These are phyloP conservation scores for Carex kokanica DNA, from an alignment of 176 grass and related monocot species.

Conservation along the genomic window DNA sequence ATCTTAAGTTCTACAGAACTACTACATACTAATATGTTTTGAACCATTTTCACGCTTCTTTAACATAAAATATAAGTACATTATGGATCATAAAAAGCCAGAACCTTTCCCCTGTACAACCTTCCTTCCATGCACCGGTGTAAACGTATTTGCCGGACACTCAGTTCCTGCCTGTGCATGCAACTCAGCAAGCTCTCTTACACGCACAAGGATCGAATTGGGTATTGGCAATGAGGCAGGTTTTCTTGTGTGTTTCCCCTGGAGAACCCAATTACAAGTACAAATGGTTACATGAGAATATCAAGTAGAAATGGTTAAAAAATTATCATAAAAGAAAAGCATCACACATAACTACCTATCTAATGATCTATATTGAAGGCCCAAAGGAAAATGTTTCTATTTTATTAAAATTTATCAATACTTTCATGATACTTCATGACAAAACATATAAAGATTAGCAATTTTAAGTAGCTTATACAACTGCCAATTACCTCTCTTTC, in stretches of 20 bases:
- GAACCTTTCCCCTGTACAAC: constrained; percentile 64
- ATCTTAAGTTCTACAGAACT: constrained; percentile 5
- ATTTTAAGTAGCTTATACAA: not conserved
- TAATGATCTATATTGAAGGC: not conserved
- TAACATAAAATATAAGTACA: constrained; percentile 24
- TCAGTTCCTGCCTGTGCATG: constrained; percentile 41
- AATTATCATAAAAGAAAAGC: not conserved
- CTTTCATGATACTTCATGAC: not conserved
- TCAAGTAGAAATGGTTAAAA: not conserved
- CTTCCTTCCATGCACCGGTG: constrained; percentile 31
- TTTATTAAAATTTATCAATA: not conserved
- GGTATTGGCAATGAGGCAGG: constrained; percentile 75
- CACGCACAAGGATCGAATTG: constrained; percentile 58
- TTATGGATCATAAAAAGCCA: constrained; percentile 74
- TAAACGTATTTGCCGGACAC: constrained; percentile 30
- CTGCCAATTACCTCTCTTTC: constrained; percentile 56
- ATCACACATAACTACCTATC: not conserved
- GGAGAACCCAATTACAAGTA: constrained; percentile 1
- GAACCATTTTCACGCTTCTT: constrained; percentile 3
- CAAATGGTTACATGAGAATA: not conserved
- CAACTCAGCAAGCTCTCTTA: constrained; percentile 66
- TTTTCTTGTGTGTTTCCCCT: constrained; percentile 63
- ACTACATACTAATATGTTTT: constrained; percentile 13
- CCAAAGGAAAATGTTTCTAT: not conserved
- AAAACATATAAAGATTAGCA: not conserved